Evolutionary conservation across 106 monocot species (phyloP), one percentile per base, ranked within the genome.

Genomic region (Apostasia ramifera): DNA sequence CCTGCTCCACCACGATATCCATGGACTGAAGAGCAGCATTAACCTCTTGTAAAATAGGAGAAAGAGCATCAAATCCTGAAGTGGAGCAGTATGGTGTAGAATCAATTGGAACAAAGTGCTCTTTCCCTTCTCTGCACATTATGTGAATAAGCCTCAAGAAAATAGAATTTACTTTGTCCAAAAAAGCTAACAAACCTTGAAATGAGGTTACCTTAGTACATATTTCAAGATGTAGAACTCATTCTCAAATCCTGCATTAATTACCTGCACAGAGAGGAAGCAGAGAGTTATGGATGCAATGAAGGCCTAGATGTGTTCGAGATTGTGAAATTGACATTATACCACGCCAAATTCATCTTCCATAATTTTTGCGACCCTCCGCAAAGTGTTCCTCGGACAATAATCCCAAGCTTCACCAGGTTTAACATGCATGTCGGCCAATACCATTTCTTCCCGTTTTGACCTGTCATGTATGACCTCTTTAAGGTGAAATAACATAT

Each of bases 221-320:
- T 62, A 83, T 55, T 66, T 85, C 42, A 92, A 83, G 5, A 98
- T 74, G 67, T 80, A 93, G 74, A 98, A 98, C 77, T 98, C 98
- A 76, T 68, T 83, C 72, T 98, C 98, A 87, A 98, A 98, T 9
- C 98, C 98, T 52, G 92, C 92, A 80, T 93, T 98, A 79, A 90
- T 74, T 63, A 74, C 83, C 97, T 94, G 68, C n/a, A 71, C 8
- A 11, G 46, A 54, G 40, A 66, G 43, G 13, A n/a, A 37, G 51
- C 3, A 66, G 6, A 68, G 45, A 43, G 47, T 54, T 9, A 59
- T 38, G 51, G 69, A 37, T 54, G 63, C 13, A 70, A 15, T 10
- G 55, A 37, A 6, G 39, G 38, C 37, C 54, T 48, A 59, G 49
- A 58, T 55, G 55, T 26, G 56, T 44, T 40, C n/a, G 15, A 38